A percentile compares a stretch with the other conserved stretches of the same genome.
These are phyloP conservation scores for Alternaria postmessia DNA, from an alignment of 2,329 filamentous ascomycete genomes.

Conservation along the genomic window DNA sequence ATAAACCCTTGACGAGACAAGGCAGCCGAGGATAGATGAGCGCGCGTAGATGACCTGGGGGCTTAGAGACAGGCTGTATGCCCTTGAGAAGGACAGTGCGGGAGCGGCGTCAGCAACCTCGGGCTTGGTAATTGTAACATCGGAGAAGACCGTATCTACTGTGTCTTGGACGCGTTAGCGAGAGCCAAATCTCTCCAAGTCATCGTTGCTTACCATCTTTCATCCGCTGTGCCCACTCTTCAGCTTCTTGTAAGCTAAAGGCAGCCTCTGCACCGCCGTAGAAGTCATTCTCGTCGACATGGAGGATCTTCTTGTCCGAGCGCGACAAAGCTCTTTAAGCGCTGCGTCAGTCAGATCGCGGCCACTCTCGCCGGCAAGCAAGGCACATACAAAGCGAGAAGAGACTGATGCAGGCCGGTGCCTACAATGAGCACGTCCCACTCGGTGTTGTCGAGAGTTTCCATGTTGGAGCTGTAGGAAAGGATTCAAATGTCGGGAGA, in stretches of 20 bases:
- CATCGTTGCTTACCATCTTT: slow-evolving; percentile 39
- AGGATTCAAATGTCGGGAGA: slow-evolving; percentile 26
- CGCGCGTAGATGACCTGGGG: slow-evolving; percentile 87
- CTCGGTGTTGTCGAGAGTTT: slow-evolving; percentile 58
- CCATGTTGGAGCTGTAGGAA: slow-evolving; percentile 50
- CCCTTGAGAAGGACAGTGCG: slow-evolving; percentile 69
- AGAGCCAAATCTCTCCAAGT: neutral
- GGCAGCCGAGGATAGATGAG: slow-evolving; percentile 76
- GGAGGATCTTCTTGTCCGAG: slow-evolving; percentile 88
- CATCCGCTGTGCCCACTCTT: slow-evolving; percentile 71
- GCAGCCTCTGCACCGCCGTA: slow-evolving; percentile 89
- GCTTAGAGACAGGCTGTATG: slow-evolving; percentile 83
- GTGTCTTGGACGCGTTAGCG: slow-evolving; percentile 26
- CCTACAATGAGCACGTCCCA: slow-evolving; percentile 64
- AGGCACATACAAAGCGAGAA: slow-evolving; percentile 61
- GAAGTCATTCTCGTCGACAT: slow-evolving; percentile 85
- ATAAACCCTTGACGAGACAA: slow-evolving; percentile 90
- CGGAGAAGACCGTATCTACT: slow-evolving; percentile 33
- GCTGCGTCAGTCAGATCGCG: slow-evolving; percentile 76
- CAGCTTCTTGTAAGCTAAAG: slow-evolving; percentile 81
- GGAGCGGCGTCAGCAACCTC: slow-evolving; percentile 26
- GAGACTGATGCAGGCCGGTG: slow-evolving; percentile 61
- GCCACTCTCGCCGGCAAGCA: slow-evolving; percentile 22
- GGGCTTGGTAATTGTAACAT: slow-evolving; percentile 47
- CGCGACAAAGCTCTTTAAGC: slow-evolving; percentile 83